Conservation (phyloP, 148 eudicot genomes). For the Chenopodium formosanum region DNA sequence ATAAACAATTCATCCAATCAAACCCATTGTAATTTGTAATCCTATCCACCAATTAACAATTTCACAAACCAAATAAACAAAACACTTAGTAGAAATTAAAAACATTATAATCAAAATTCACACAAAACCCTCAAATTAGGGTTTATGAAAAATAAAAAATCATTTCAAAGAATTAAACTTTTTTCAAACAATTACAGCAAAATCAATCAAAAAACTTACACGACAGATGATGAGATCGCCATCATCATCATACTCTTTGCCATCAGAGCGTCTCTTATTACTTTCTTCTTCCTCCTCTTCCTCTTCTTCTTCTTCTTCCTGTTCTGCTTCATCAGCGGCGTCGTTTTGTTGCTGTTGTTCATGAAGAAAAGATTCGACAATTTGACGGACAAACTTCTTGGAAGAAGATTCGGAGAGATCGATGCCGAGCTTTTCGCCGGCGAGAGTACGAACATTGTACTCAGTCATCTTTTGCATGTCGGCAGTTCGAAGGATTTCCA, state of each 20-base stretch:
- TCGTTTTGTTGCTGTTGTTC: slow-evolving; percentile 19
- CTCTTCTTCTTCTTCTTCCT: slow-evolving; percentile 36
- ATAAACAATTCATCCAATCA: slow-evolving; percentile 17
- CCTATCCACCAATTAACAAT: not conserved
- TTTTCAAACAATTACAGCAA: not conserved
- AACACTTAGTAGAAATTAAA: not conserved
- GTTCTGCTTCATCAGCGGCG: slow-evolving; percentile 20
- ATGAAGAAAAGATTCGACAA: slow-evolving; percentile 62
- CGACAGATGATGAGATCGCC: slow-evolving; percentile 87
- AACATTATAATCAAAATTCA: not conserved
- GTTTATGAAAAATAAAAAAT: not conserved
- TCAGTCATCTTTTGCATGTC: slow-evolving; percentile 79
- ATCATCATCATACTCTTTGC: slow-evolving; percentile 70
- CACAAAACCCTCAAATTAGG: not conserved
- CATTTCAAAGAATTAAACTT: not conserved
- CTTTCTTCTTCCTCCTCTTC: slow-evolving; percentile 30
- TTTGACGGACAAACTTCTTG: slow-evolving; percentile 57
- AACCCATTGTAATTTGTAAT: not conserved
- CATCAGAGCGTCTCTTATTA: slow-evolving; percentile 35
- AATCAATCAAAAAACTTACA: slow-evolving; percentile 33
- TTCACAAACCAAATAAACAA: not conserved
- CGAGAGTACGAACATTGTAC: slow-evolving; percentile 57
- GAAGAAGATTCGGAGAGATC: slow-evolving; percentile 64
- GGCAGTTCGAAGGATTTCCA: slow-evolving; percentile 53
- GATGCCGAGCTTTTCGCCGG: slow-evolving; percentile 60